These are phyloP conservation scores for Aspergillus clavatus DNA, from an alignment of 2,329 filamentous ascomycete genomes.

Conservation along the genomic window DNA sequence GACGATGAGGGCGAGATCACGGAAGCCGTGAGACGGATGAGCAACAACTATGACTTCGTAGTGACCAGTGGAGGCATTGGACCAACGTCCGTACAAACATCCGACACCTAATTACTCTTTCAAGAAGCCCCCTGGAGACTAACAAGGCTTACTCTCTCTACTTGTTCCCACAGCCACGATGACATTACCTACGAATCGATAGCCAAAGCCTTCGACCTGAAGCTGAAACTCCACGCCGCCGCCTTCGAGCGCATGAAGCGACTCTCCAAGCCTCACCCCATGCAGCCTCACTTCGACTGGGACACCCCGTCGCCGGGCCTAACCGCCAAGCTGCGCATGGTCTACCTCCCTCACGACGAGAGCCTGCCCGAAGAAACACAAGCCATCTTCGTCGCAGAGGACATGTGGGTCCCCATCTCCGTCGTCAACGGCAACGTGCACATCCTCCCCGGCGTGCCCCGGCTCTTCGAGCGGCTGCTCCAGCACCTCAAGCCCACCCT, in stretches of 20 bases:
- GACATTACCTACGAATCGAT: slow-evolving; percentile 97
- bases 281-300: slow-evolving; percentile 76
- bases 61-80: slow-evolving; percentile 95
- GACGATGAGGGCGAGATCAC: slow-evolving; percentile 89
- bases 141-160: slow-evolving; percentile 5
- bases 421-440: slow-evolving; percentile 92
- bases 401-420: slow-evolving; percentile 84
- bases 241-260: slow-evolving; percentile 78
- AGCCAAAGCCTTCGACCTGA: slow-evolving; percentile 77
- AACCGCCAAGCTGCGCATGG: slow-evolving; percentile 84
- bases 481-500: slow-evolving; percentile 69
- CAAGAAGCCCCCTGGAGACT: too few species aligned
- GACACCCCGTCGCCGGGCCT: slow-evolving; percentile 72
- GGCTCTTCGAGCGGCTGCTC: slow-evolving; percentile 74
- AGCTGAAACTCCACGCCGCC: slow-evolving; percentile 69
- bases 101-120: too few species aligned
- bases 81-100: slow-evolving; percentile 73
- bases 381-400: slow-evolving; percentile 70
- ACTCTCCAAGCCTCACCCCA: slow-evolving; percentile 68
- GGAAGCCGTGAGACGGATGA: slow-evolving; percentile 84
- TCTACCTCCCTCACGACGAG: slow-evolving; percentile 73
- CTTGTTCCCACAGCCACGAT: slow-evolving; percentile 66
- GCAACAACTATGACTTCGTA: slow-evolving; percentile 83
- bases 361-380: slow-evolving; percentile 62
- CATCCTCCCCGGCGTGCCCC: slow-evolving; percentile 84